Evolutionary conservation across 441 rosid species (phyloP).

Genomic region (Melastoma candidum): DNA sequence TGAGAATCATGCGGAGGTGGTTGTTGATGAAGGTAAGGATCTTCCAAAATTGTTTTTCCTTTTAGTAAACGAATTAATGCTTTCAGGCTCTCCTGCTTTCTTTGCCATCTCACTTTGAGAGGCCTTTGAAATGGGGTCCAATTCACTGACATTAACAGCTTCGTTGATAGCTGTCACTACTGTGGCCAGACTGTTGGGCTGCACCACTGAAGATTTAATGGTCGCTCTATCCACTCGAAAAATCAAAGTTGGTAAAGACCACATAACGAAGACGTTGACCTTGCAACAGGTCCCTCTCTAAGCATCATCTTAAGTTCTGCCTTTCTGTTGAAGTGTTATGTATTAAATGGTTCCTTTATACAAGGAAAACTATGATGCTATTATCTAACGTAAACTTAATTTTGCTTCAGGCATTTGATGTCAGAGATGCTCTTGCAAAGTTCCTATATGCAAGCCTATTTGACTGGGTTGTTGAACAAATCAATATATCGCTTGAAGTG

Average conservation of each 20-base stretch:
- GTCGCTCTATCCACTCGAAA: constrained; percentile 57
- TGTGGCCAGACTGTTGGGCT: constrained; percentile 72
- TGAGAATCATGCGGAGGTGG: constrained; percentile 82
- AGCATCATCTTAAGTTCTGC: neutral
- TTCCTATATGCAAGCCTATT: constrained; percentile 76
- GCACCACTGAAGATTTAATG: constrained; percentile 48
- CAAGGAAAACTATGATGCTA: no score
- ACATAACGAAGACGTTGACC: constrained; percentile 58
- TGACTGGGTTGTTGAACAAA: constrained; percentile 81
- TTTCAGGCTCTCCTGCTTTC: no score
- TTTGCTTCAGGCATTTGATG: constrained; percentile 60
- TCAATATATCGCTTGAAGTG: constrained; percentile 59
- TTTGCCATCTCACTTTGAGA: no score
- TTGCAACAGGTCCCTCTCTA: constrained; percentile 52
- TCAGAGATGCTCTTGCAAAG: constrained; percentile 86
- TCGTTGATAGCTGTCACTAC: constrained; percentile 53
- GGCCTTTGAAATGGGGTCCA: neutral
- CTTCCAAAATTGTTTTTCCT: neutral
- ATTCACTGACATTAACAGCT: constrained; percentile 8
- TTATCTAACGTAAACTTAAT: neutral
- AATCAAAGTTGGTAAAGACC: constrained; percentile 66
- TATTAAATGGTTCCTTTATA: no score
- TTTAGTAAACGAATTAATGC: no score
- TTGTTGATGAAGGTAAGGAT: constrained; percentile 61
- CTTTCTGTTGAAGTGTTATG: neutral